These are phyloP conservation scores for Stipa capillata DNA, from an alignment of 176 grass and related monocot genomes.

Conservation along the genomic window DNA sequence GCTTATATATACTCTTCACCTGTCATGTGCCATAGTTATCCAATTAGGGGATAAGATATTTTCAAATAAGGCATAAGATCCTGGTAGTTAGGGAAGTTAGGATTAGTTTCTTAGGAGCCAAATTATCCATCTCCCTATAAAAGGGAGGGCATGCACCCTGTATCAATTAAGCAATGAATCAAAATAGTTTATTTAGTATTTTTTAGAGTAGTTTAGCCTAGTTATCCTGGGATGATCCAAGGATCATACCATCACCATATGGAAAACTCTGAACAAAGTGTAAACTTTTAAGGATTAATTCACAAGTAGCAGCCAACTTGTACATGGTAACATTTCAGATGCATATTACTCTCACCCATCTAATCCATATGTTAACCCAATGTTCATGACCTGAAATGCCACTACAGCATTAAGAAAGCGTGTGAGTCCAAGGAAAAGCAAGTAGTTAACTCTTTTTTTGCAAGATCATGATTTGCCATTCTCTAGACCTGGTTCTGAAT, in stretches of 20 bases:
- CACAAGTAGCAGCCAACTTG: not conserved
- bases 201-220: no score
- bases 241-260: not conserved
- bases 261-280: not conserved
- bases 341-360: not conserved
- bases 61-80: no score
- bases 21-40: not conserved
- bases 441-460: not conserved
- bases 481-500: not conserved
- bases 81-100: no score
- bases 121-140: no score
- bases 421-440: not conserved
- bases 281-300: not conserved
- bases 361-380: not conserved
- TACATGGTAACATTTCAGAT: conserved; percentile 5
- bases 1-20: no score
- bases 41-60: no score
- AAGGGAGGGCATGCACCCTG: no score
- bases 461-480: not conserved
- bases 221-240: no score
- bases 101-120: no score
- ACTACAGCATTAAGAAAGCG: not conserved
- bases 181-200: no score
- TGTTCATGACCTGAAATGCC: not conserved
- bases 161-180: no score